These are phyloP conservation scores for Cydonia oblonga DNA, from an alignment of 331 rosid genomes.

Conservation along the genomic window DNA sequence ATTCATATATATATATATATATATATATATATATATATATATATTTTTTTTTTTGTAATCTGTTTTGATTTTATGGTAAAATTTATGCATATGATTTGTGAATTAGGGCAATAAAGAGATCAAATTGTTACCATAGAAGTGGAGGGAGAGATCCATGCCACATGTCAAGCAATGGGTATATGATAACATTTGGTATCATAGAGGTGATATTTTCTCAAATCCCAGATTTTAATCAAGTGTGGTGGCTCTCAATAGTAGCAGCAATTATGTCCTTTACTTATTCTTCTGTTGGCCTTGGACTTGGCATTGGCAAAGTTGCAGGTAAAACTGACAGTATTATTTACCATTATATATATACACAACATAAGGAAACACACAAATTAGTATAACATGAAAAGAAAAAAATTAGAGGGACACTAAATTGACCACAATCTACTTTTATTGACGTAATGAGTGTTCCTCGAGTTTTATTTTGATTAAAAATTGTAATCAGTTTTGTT, in stretches of 20 bases:
- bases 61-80: background rate
- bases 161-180: conserved; percentile 67
- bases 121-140: conserved; percentile 61
- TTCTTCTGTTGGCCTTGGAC: conserved; percentile 47
- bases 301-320: conserved; percentile 60
- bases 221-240: conserved; percentile 59
- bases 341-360: background rate
- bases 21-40: too few relatives aligned
- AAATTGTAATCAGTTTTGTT: too few relatives aligned
- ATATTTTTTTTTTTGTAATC: background rate
- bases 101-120: conserved; percentile 69
- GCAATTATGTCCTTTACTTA: conserved; percentile 77
- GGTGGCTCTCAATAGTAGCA: conserved; percentile 86
- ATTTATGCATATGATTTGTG: background rate
- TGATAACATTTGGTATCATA: conserved; percentile 60
- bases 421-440: too few relatives aligned
- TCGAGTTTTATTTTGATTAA: too few relatives aligned
- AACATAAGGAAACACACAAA: too few relatives aligned
- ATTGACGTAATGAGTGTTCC: too few relatives aligned
- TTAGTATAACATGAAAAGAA: too few relatives aligned
- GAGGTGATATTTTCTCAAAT: conserved; percentile 67
- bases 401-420: too few relatives aligned
- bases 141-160: conserved; percentile 68
- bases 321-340: conserved; percentile 18
- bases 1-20: too few relatives aligned